Base-by-base conservation (phyloP, 2,329 filamentous ascomycete species). In the Talaromyces pinophilus region DNA sequence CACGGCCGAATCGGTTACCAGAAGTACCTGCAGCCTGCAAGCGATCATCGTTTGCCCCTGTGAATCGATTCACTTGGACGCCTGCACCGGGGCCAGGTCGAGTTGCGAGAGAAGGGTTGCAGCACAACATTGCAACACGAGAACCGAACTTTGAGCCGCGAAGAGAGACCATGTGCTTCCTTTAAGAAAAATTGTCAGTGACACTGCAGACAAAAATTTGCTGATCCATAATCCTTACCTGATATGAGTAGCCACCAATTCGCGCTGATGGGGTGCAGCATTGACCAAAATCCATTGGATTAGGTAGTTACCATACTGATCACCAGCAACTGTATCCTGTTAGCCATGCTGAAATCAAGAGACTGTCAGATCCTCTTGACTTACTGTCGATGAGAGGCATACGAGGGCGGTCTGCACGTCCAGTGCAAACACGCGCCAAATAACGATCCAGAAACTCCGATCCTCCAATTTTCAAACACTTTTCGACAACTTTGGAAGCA, bases 91-190 rank as follows among this genome's bases (percentile, higher is more conserved):
- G 92, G 50, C 93, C 94, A 68, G 94, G 93, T 64, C 93, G 92
- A 72, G 93, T 97, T 62, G 91, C 87, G 71, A 93, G 88, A 59
- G 92, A 92, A 44, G 93, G 94, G 79, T 98, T 98, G 81, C 92
- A 96, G 83, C 96, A 99, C 64, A 99, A 90, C 94, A 99, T 98
- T 38, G 95, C 95, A 69, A 99, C 95, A 66, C 95, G 92, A 67
- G 95, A 99, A 68, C 95, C 95, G 77, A 98, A 99, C 80, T 99
- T 99, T 75, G 95, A 98, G 66, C 95, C 95, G 68, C 95, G 92
- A 59, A 99, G 90, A 65, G 95, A 99, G 8, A 99, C 95, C 95
- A 99, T 99, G 80, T 99, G 95, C 86, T 98, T 98, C 72, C 86
- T 84, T 42, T n/a, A 44, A 42, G 22, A 10, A 30, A 4, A 13